phyloP scores from a whole-genome alignment of 2,329 filamentous ascomycete species.

The Truncatella angustata region DNA sequence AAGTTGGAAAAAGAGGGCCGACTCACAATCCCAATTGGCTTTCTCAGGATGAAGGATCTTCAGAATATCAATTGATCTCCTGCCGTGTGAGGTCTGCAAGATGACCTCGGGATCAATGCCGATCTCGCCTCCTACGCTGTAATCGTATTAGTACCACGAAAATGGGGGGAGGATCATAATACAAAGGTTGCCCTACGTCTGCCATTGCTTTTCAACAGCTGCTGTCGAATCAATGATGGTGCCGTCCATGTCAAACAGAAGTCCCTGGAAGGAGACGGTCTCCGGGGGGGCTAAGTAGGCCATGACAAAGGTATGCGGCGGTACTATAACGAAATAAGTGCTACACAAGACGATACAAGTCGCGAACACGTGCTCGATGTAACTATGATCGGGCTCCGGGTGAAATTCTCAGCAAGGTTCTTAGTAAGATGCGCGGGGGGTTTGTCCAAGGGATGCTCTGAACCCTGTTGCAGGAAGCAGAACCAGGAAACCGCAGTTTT shows the following conservation, averaged over 20 bases:
- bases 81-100: constrained; percentile 85
- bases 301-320: constrained; percentile 17
- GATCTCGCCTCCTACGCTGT: constrained; percentile 76
- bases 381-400: neutral
- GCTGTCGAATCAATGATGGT: constrained; percentile 80
- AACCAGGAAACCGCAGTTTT: neutral
- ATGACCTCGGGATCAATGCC: constrained; percentile 83
- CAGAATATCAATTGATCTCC: constrained; percentile 83
- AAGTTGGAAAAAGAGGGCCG: too few species aligned
- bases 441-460: neutral
- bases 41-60: constrained; percentile 76
- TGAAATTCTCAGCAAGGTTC: neutral
- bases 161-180: neutral
- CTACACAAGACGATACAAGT: neutral
- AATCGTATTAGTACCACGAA: neutral
- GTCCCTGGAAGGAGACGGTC: constrained; percentile 49
- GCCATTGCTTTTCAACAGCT: constrained; percentile 77
- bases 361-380: constrained; percentile 1
- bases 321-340: neutral
- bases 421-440: neutral
- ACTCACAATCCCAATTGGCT: constrained; percentile 89
- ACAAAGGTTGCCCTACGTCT: constrained; percentile 48
- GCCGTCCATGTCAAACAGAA: constrained; percentile 76
- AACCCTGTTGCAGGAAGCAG: neutral
- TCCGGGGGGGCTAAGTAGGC: constrained; percentile 42